Conservation (phyloP, 2,329 filamentous ascomycete species). For the Hypoxylon sp. region DNA sequence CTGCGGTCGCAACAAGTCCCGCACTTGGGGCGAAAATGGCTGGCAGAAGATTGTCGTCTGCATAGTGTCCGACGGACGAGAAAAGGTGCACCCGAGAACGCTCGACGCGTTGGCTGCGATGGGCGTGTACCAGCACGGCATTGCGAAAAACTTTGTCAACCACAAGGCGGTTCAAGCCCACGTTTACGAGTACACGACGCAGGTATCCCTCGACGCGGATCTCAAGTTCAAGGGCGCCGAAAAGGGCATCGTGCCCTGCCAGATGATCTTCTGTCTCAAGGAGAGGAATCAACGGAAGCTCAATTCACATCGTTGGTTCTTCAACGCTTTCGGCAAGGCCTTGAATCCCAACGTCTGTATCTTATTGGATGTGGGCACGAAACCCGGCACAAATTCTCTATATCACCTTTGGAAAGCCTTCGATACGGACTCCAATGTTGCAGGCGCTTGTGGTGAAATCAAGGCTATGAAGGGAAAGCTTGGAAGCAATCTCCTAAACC, state of each 20-base stretch:
- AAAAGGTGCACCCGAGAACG: slow-evolving; percentile 89
- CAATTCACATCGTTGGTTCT: slow-evolving; percentile 99
- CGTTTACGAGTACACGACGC: slow-evolving; percentile 98
- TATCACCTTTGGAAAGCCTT: slow-evolving; percentile 99
- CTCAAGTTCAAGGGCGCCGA: slow-evolving; percentile 99
- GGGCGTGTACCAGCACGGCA: slow-evolving; percentile 97
- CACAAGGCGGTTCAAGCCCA: slow-evolving; percentile 94
- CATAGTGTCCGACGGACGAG: slow-evolving; percentile 92
- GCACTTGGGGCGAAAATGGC: slow-evolving; percentile 97
- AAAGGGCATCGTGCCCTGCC: slow-evolving; percentile 97
- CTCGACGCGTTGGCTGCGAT: slow-evolving; percentile 95
- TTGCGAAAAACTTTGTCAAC: slow-evolving; percentile 98
- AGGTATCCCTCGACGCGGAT: slow-evolving; percentile 94
- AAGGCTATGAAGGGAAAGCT: slow-evolving; percentile 93
- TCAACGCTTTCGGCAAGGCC: slow-evolving; percentile 95
- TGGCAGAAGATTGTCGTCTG: slow-evolving; percentile 99
- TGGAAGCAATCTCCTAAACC: slow-evolving; percentile 91
- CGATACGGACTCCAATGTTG: slow-evolving; percentile 96
- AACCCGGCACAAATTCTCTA: slow-evolving; percentile 88
- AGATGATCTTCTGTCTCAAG: slow-evolving; percentile 98
- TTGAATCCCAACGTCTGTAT: slow-evolving; percentile 98
- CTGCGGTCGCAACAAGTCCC: slow-evolving; percentile 92
- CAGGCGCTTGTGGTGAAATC: slow-evolving; percentile 97
- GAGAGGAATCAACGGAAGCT: slow-evolving; percentile 98
- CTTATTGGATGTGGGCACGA: slow-evolving; percentile 94